phyloP scores from a whole-genome alignment of 179 eudicot species.

The Beta corolliflora region DNA sequence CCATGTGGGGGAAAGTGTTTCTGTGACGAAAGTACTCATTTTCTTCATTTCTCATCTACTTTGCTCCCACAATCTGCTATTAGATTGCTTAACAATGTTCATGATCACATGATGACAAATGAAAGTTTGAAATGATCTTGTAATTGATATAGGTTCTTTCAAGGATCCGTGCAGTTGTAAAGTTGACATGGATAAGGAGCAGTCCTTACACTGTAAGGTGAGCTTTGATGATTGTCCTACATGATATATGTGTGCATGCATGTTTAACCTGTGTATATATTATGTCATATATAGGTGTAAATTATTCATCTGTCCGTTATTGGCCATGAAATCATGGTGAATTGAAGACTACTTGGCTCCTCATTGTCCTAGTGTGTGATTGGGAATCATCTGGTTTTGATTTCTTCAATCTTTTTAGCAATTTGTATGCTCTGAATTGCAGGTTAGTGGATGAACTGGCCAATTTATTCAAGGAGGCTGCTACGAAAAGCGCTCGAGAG shows the following conservation, averaged over 20 bases:
- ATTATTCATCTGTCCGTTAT: not conserved
- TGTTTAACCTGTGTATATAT: not conserved
- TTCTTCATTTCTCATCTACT: too few relatives aligned
- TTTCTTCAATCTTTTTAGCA: conserved; percentile 5
- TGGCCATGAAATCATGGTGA: not conserved
- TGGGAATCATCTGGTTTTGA: not conserved
- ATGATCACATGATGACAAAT: not conserved
- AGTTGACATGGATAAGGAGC: conserved; percentile 90
- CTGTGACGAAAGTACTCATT: too few relatives aligned
- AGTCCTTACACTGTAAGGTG: conserved; percentile 53
- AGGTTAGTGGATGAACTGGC: conserved; percentile 86
- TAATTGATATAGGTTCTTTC: conserved; percentile 57
- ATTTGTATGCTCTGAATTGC: conserved; percentile 18
- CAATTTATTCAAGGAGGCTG: conserved; percentile 70
- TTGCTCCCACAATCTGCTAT: too few relatives aligned
- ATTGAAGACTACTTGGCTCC: not conserved
- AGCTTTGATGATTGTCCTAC: conserved; percentile 6
- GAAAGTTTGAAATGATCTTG: not conserved
- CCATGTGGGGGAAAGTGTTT: too few relatives aligned
- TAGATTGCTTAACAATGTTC: conserved; percentile 7
- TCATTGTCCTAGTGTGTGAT: not conserved
- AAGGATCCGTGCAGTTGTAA: conserved; percentile 56
- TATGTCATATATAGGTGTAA: not conserved
- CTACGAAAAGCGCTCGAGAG: conserved; percentile 66
- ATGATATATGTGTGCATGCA: not conserved